Evolutionary conservation across 2,329 filamentous ascomycete species (phyloP).

Genomic region (Claviceps sorghi): DNA sequence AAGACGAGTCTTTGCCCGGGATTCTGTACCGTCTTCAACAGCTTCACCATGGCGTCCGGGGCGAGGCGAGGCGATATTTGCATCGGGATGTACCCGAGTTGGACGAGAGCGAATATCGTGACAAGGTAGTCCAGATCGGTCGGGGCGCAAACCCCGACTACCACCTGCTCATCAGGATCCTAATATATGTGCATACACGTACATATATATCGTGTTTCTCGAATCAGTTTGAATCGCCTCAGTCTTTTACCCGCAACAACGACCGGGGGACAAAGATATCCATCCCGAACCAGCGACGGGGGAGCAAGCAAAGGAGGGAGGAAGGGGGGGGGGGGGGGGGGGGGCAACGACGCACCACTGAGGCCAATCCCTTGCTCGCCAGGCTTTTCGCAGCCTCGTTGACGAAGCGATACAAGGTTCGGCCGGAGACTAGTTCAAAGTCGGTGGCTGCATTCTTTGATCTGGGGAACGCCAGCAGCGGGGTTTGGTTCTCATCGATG

Average conservation of each 20-base stretch:
- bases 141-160: conserved; percentile 37
- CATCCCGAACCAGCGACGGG: neutral
- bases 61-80: neutral
- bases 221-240: too few species aligned
- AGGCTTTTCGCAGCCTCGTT: neutral
- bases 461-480: neutral
- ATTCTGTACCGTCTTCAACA: neutral
- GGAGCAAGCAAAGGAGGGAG: neutral
- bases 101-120: conserved; percentile 1
- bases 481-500: neutral
- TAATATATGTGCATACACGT: too few species aligned
- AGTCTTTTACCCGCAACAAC: too few species aligned
- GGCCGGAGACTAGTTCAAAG: neutral
- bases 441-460: neutral
- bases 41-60: neutral
- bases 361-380: neutral
- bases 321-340: neutral
- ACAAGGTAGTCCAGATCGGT: conserved; percentile 28
- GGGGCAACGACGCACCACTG: neutral
- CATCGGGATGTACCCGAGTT: neutral
- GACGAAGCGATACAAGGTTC: neutral
- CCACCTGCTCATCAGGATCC: neutral
- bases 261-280: neutral
- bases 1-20: neutral
- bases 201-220: too few species aligned